Percentiles rank a stretch among this genome's conserved stretches.
Conservation (phyloP, 225 moss, liverwort and hornwort genomes). For the Rhytidiadelphus loreus region DNA sequence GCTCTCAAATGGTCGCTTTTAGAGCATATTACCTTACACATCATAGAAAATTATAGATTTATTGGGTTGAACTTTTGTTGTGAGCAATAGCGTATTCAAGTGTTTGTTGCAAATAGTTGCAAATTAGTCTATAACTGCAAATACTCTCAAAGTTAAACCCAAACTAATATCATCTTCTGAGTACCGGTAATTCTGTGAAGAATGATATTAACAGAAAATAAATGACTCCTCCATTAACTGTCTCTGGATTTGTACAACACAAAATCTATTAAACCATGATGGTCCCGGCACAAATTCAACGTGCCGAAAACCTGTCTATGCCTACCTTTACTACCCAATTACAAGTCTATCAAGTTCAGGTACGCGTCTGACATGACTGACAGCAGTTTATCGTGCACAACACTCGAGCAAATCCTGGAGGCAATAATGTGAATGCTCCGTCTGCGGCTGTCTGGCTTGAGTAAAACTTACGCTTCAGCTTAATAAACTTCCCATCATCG, state of each 20-base stretch:
- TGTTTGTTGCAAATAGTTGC: background rate
- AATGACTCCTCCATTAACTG: background rate
- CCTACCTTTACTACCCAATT: background rate
- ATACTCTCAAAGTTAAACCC: background rate
- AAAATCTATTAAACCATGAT: background rate
- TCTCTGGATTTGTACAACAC: background rate
- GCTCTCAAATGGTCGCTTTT: no score
- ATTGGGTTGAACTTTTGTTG: no score
- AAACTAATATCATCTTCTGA: background rate
- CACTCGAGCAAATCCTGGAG: background rate
- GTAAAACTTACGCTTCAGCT: background rate
- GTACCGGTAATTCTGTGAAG: background rate
- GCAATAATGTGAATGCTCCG: background rate
- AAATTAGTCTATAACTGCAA: background rate
- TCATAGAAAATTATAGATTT: no score
- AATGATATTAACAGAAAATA: background rate
- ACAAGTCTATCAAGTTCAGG: background rate
- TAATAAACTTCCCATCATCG: background rate
- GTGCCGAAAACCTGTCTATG: background rate
- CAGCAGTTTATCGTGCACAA: slow-evolving; percentile 3
- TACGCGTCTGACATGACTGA: slow-evolving; percentile 7
- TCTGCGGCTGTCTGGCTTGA: background rate
- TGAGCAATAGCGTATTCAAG: no score
- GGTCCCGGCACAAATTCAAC: background rate
- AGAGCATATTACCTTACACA: no score